Percentiles rank a stretch among this genome's conserved stretches.
These are phyloP conservation scores for Colletotrichum coccodes DNA, from an alignment of 2,329 filamentous ascomycete species.

Conservation along the genomic window DNA sequence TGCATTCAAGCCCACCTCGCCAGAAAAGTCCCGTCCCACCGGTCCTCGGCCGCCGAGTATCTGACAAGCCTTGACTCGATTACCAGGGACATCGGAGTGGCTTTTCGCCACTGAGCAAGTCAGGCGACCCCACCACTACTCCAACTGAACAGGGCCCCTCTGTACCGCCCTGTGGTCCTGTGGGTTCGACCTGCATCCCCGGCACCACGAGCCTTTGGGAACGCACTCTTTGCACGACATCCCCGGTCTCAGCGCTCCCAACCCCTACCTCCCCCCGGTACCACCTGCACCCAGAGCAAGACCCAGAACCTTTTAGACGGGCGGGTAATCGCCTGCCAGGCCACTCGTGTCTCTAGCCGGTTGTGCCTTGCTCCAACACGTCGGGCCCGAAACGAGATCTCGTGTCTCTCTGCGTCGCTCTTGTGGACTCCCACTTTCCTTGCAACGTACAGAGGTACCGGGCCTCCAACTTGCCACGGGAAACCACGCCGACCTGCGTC, in stretches of 20 bases:
- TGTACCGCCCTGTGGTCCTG: slow-evolving; percentile 34
- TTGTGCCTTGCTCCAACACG: slow-evolving; percentile 30
- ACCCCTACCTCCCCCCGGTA: slow-evolving; percentile 31
- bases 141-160: slow-evolving; percentile 30
- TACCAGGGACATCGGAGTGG: slow-evolving; percentile 30
- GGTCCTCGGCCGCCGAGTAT: slow-evolving; percentile 30
- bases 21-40: slow-evolving; percentile 24
- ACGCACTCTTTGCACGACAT: slow-evolving; percentile 32
- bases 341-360: slow-evolving; percentile 25
- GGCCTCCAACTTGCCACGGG: slow-evolving; percentile 30
- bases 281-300: slow-evolving; percentile 24
- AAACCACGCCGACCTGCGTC: slow-evolving; percentile 25
- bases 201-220: slow-evolving; percentile 32
- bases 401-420: slow-evolving; percentile 31
- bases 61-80: slow-evolving; percentile 33
- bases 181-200: slow-evolving; percentile 32
- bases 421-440: slow-evolving; percentile 32
- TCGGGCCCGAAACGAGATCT: slow-evolving; percentile 35
- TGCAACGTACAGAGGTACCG: slow-evolving; percentile 21
- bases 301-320: slow-evolving; percentile 34
- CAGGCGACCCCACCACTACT: slow-evolving; percentile 33
- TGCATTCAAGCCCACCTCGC: slow-evolving; percentile 21
- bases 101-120: slow-evolving; percentile 35
- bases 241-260: slow-evolving; percentile 27
- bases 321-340: slow-evolving; percentile 32